Base-by-base conservation (phyloP, 2,329 filamentous ascomycete species). In the Sphaerulina vaccinii region DNA sequence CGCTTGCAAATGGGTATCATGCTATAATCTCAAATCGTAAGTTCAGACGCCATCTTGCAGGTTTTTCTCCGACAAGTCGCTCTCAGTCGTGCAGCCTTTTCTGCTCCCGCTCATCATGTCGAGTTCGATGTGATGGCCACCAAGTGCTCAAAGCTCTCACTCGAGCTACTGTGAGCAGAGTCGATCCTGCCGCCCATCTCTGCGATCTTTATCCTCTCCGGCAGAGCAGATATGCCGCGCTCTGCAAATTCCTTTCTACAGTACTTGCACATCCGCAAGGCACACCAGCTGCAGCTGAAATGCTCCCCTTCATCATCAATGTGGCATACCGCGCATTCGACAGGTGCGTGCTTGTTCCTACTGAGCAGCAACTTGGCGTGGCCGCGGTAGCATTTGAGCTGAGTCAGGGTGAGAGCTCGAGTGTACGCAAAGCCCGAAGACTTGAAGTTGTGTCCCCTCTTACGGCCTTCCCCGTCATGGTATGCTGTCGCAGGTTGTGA, bases 291-390 rank as follows among this genome's bases (percentile, higher is more conserved):
- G 46, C 66, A 69, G 33, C 59, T 65, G 54, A 59, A 68, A 35
- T 66, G 61, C 42, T 64, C 61, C 7, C 42, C 51, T 24, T 62
- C 61, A 42, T 66, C 63, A 41, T 68, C 66, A 33, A 60, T 62
- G 40, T 68, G 65, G 51, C 66, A 69, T 10, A 69, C 59, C 10
- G 63, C 62, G 52, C 66, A 69, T 51, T 68, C 66, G 16, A 69
- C 65, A 5, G 65, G 65, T 16, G 65, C 65, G 29, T 58, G 44
- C 49, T 62, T 63, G 59, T 69, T 69, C 23, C 56, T 56, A 38
- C 52, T 62, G n/a, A 43, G 57, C 23, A 66, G 52, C 15, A 68
- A 53, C n/a, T 56, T 52, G 33, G 37, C 37, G 55, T 69, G 65
- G 3, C 50, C 51, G 44, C 59, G 62, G 41, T 60, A 65, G 55